phyloP scores from a whole-genome alignment of 805 yeast species.

The Kodamaea kaohsiungensis region DNA sequence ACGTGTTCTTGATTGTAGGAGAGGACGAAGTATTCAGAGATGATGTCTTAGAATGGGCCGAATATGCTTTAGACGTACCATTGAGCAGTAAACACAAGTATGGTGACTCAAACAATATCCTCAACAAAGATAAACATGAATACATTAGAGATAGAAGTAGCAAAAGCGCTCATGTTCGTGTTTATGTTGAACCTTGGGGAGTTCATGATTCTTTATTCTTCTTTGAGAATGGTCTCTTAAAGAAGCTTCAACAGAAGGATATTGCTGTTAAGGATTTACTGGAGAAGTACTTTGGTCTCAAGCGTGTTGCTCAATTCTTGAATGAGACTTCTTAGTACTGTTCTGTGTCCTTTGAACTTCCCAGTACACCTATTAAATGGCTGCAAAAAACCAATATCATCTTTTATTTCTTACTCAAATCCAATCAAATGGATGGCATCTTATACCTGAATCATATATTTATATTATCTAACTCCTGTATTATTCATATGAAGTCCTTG shows the following conservation, averaged over 20 bases:
- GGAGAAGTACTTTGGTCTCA: constrained; percentile 24
- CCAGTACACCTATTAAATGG: too few relatives aligned
- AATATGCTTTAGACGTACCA: constrained; percentile 32
- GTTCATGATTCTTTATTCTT: constrained; percentile 32
- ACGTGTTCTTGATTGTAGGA: constrained; percentile 36
- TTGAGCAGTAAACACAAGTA: constrained; percentile 20
- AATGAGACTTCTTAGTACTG: constrained; percentile 24
- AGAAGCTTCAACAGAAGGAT: constrained; percentile 13
- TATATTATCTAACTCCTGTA: background rate
- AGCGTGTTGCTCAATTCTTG: constrained; percentile 25
- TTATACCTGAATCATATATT: background rate
- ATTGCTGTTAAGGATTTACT: constrained; percentile 8
- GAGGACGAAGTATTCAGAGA: constrained; percentile 46
- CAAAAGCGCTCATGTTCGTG: constrained; percentile 22
- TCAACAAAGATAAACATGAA: constrained; percentile 19
- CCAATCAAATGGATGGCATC: background rate
- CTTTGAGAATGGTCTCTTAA: constrained; percentile 25
- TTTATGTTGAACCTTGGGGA: constrained; percentile 38
- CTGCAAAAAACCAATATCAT: background rate
- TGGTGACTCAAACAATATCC: constrained; percentile 26
- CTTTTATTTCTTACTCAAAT: background rate
- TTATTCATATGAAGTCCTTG: too few relatives aligned
- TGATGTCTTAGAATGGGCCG: constrained; percentile 37
- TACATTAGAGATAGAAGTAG: constrained; percentile 19
- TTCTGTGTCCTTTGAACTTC: too few relatives aligned